These are phyloP conservation scores for Escovopsis sp. DNA, from an alignment of 2,329 filamentous ascomycete species.

Conservation along the genomic window DNA sequence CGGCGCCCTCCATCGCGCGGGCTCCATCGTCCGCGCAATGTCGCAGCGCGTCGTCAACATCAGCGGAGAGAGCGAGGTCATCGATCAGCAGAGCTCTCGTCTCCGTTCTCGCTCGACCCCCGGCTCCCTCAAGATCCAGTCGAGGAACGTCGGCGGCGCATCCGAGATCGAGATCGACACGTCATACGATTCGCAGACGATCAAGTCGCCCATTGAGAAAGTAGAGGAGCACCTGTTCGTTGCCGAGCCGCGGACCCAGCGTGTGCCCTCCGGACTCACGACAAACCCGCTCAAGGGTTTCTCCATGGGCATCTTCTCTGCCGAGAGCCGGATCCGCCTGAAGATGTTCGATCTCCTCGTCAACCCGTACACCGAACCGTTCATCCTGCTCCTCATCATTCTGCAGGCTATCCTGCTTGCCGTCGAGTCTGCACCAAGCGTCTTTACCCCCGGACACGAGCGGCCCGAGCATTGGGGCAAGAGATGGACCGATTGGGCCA, in stretches of 20 bases:
- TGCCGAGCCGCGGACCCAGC: not conserved
- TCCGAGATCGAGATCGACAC: constrained; percentile 28
- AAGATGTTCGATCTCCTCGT: constrained; percentile 72
- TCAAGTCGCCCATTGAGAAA: constrained; percentile 32
- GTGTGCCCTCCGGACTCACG: constrained; percentile 6
- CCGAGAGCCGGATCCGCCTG: constrained; percentile 58
- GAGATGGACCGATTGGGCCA: constrained; percentile 58
- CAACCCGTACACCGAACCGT: constrained; percentile 71
- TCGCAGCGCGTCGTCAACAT: constrained; percentile 96
- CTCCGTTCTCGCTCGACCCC: constrained; percentile 43
- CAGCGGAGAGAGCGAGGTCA: constrained; percentile 75
- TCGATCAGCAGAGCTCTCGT: constrained; percentile 55
- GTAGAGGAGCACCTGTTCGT: constrained; percentile 8
- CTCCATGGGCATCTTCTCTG: constrained; percentile 69
- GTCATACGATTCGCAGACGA: constrained; percentile 35
- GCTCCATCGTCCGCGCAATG: constrained; percentile 69
- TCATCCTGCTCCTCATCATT: constrained; percentile 75
- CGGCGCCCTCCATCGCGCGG: constrained; percentile 50
- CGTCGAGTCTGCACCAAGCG: constrained; percentile 61
- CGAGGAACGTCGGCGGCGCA: constrained; percentile 9
- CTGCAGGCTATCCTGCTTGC: constrained; percentile 79
- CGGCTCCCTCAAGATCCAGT: constrained; percentile 20
- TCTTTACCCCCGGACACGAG: constrained; percentile 46
- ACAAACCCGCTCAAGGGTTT: constrained; percentile 73
- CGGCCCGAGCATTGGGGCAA: constrained; percentile 51